These are phyloP conservation scores for Pseudomonodictys pantanalensis DNA, from an alignment of 495 filamentous ascomycete genomes.

Conservation along the genomic window DNA sequence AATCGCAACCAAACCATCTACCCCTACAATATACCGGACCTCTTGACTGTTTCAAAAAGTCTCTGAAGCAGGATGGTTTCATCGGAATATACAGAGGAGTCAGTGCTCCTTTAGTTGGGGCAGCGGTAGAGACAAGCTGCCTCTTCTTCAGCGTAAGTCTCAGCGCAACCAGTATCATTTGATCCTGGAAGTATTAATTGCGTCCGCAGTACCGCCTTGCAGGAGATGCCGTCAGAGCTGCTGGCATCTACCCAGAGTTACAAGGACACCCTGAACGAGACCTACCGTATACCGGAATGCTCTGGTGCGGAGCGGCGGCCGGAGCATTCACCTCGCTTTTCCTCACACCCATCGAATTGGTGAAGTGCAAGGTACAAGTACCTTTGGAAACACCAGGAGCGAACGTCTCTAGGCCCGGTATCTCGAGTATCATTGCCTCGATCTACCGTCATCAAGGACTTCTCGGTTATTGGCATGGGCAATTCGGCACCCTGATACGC, in stretches of 20 bases:
- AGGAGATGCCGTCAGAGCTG: slow-evolving; percentile 61
- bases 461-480: slow-evolving; percentile 89
- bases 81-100: slow-evolving; percentile 88
- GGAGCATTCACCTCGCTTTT: slow-evolving; percentile 89
- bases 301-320: slow-evolving; percentile 74
- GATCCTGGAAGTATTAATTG: slow-evolving; percentile 27
- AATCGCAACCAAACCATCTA: slow-evolving; percentile 77
- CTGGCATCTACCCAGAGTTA: slow-evolving; percentile 52
- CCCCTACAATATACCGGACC: slow-evolving; percentile 84
- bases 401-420: slow-evolving; percentile 42
- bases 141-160: slow-evolving; percentile 75
- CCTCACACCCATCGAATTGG: slow-evolving; percentile 91
- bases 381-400: slow-evolving; percentile 42
- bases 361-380: slow-evolving; percentile 99
- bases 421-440: slow-evolving; percentile 63
- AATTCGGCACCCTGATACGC: slow-evolving; percentile 86
- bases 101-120: slow-evolving; percentile 83
- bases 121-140: slow-evolving; percentile 88
- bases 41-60: slow-evolving; percentile 89
- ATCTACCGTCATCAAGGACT: slow-evolving; percentile 79
- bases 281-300: slow-evolving; percentile 68
- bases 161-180: not conserved
- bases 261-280: slow-evolving; percentile 38
- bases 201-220: slow-evolving; percentile 56
- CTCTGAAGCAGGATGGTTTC: slow-evolving; percentile 68